A percentile compares a stretch with the other conserved stretches of the same genome.
Evolutionary conservation across 306 rosid genomes (phyloP).

Genomic region (Inga laurina): DNA sequence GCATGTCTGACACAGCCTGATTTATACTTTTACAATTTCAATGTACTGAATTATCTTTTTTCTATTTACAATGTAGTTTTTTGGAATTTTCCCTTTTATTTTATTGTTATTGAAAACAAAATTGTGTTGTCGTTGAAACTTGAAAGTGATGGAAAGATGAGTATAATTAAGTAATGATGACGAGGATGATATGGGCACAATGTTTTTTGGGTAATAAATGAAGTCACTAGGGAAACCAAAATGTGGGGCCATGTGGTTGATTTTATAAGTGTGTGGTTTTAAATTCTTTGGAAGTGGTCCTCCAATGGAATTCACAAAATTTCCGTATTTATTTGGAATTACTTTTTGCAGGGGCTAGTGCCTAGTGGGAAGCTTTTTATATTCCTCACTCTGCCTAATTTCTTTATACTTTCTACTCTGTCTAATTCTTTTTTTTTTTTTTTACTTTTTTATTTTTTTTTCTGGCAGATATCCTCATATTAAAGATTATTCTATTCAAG

Average conservation of each 20-base stretch:
- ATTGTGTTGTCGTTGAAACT: neutral
- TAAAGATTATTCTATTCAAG: too few species aligned
- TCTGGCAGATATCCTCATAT: neutral
- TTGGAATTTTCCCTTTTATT: too few species aligned
- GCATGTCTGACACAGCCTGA: too few species aligned
- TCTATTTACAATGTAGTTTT: too few species aligned
- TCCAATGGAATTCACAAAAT: neutral
- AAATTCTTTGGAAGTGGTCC: conserved; percentile 20
- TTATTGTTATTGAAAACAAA: neutral
- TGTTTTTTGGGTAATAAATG: neutral
- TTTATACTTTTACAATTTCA: too few species aligned
- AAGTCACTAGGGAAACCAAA: neutral
- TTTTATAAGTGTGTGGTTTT: neutral
- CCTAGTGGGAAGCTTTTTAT: neutral
- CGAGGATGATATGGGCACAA: neutral
- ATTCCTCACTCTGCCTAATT: neutral
- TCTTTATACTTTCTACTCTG: too few species aligned
- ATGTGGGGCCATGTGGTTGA: neutral
- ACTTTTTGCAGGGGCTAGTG: neutral
- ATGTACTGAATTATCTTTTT: too few species aligned
- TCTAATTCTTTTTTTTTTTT: neutral
- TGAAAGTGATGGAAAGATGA: neutral
- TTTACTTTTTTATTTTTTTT: neutral
- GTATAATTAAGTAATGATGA: neutral
- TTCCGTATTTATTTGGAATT: neutral